Conservation (phyloP, 441 rosid species). For the Bocquillonia castaneifolia region DNA sequence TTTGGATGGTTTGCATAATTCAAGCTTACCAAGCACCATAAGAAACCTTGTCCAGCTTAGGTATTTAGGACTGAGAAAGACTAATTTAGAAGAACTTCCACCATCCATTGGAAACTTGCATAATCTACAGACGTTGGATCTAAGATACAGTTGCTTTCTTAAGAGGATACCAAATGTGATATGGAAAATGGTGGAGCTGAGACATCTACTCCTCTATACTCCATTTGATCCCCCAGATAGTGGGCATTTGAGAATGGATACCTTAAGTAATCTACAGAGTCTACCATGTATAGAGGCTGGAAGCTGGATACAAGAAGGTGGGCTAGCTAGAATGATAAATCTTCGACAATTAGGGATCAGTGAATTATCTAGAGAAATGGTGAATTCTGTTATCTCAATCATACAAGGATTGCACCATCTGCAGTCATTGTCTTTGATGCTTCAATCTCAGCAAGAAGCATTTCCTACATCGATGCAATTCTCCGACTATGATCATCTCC, state of each 20-base stretch:
- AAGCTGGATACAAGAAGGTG: background rate
- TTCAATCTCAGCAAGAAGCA: background rate
- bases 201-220: background rate
- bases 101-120: background rate
- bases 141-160: background rate
- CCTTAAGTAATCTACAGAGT: background rate
- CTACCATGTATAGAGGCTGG: conserved; percentile 4
- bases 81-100: background rate
- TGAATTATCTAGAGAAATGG: background rate
- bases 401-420: background rate
- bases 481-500: background rate
- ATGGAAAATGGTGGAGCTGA: background rate
- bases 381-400: background rate
- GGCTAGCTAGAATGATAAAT: background rate
- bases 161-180: background rate
- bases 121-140: background rate
- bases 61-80: background rate
- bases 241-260: background rate
- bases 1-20: background rate
- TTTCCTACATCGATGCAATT: background rate
- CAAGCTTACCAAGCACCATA: background rate
- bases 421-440: background rate
- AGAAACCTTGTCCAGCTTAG: background rate
- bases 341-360: background rate
- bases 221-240: background rate